Conservation (phyloP, 1,284 basidiomycete species). For the Apiotrichum akiyoshidainum region DNA sequence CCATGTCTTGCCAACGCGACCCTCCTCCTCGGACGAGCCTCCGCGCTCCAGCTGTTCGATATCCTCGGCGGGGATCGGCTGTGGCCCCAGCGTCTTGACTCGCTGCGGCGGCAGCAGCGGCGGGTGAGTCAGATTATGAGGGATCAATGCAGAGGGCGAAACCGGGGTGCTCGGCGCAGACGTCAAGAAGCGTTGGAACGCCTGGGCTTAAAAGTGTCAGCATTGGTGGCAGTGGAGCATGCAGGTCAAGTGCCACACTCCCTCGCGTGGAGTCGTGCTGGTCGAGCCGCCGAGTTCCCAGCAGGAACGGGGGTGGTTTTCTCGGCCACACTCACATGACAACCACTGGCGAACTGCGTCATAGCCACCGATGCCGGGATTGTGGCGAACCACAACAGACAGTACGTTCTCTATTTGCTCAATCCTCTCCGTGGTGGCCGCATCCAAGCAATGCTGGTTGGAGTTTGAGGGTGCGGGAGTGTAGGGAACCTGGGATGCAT, state of each 20-base stretch:
- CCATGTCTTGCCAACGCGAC: constrained; percentile 40
- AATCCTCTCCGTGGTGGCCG: constrained; percentile 32
- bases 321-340: constrained; percentile 23
- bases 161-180: constrained; percentile 25
- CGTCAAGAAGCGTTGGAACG: constrained; percentile 30
- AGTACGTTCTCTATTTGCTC: constrained; percentile 45
- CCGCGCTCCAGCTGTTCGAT: constrained; percentile 24
- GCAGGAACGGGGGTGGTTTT: no score
- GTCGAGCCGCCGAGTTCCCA: no score
- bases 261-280: background rate
- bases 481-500: constrained; percentile 43
- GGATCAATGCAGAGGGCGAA: constrained; percentile 24
- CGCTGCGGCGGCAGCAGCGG: background rate
- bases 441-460: constrained; percentile 29
- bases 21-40: constrained; percentile 34
- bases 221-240: no score
- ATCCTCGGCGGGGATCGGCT: constrained; percentile 16
- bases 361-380: constrained; percentile 38
- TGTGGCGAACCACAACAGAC: constrained; percentile 41
- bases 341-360: constrained; percentile 45
- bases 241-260: background rate
- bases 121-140: constrained; percentile 9
- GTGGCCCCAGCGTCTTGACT: constrained; percentile 5
- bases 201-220: constrained; percentile 13
- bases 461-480: constrained; percentile 33